phyloP scores from a whole-genome alignment of 805 yeast species.

The Candida silvatica region DNA sequence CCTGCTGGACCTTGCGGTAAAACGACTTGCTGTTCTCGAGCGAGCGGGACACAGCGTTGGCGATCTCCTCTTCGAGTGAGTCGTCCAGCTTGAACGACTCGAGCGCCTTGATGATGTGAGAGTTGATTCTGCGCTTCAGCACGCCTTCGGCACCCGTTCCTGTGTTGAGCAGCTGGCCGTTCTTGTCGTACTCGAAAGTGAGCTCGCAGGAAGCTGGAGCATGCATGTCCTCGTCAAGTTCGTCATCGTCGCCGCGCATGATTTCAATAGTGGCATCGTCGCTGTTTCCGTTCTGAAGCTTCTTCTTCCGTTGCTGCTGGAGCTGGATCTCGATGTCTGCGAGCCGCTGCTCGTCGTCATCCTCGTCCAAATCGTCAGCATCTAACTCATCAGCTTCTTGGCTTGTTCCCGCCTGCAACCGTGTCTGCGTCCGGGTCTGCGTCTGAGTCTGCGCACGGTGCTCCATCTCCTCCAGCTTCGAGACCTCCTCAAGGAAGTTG shows the following conservation, averaged over 20 bases:
- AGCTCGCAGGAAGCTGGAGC: slow-evolving; percentile 10
- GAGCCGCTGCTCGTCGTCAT: not conserved
- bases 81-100: slow-evolving; percentile 16
- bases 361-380: not conserved
- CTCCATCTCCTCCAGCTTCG: slow-evolving; percentile 11
- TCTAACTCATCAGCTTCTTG: too few species aligned
- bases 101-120: slow-evolving; percentile 16
- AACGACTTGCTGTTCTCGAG: slow-evolving; percentile 8
- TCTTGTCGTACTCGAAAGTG: slow-evolving; percentile 15
- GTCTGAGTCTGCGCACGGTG: too few species aligned
- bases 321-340: too few species aligned
- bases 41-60: slow-evolving; percentile 12
- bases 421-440: slow-evolving; percentile 9
- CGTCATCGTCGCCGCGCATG: not conserved
- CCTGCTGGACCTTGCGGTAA: too few species aligned
- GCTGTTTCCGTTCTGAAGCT: not conserved
- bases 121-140: slow-evolving; percentile 12
- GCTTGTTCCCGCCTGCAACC: slow-evolving; percentile 6
- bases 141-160: slow-evolving; percentile 9
- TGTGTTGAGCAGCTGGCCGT: slow-evolving; percentile 14
- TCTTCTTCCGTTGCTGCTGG: not conserved
- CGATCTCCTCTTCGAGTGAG: slow-evolving; percentile 12
- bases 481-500: slow-evolving; percentile 15
- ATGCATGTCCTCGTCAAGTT: not conserved
- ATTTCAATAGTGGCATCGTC: not conserved